Base-by-base conservation (phyloP, 495 filamentous ascomycete genomes). In the Massariosphaeria phaeospora region DNA sequence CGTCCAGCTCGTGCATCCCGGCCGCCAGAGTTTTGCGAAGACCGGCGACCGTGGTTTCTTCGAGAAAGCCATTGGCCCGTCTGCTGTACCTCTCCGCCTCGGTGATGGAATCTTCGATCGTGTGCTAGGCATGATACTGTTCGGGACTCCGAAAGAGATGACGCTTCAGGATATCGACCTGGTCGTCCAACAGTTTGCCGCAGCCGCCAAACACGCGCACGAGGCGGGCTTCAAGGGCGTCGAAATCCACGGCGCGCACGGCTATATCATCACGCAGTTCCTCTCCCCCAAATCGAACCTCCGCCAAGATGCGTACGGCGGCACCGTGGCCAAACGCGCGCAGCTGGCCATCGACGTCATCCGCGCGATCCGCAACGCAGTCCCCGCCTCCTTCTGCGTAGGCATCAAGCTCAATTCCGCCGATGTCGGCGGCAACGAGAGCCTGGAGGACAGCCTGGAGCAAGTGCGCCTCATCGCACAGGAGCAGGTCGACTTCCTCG, bases 331-430 rank as follows among this genome's bases (percentile, higher is more conserved):
- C 17, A 76, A 76, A 17, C 69, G 75, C 44, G 67, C 72, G 3
- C 66, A 66, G 26, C 75, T 80, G 40, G 64, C 78, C 35, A 69
- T 79, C 2, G 74, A 75, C 12, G 73, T 76, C 57, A 69, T 76
- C 12, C 31, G 39, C 4, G 61, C 67, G 49, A 73, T 68, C 47
- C 69, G 78, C 33, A 62, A 67, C 40, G 74, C 67, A 15, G 76
- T 76, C 0, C 75, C 74, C 0, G 3, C 67, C 3, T 64, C 59
- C 0, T 84, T 85, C 60, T 71, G 68, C 40, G 72, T 85, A 33
- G 80, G 80, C 13, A 73, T 84, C 36, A 85, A 85, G 65, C 56
- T 85, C 27, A 85, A 84, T 64, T 81, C 79, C 6, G 78, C 74
- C 1, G 82, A 85, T 21, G 40, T 42, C 52, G 72, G 73, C 65